Evolutionary conservation across 768 basidiomycete species (phyloP), one percentile per base, ranked within the genome.

Genomic region (Suillus subluteus): DNA sequence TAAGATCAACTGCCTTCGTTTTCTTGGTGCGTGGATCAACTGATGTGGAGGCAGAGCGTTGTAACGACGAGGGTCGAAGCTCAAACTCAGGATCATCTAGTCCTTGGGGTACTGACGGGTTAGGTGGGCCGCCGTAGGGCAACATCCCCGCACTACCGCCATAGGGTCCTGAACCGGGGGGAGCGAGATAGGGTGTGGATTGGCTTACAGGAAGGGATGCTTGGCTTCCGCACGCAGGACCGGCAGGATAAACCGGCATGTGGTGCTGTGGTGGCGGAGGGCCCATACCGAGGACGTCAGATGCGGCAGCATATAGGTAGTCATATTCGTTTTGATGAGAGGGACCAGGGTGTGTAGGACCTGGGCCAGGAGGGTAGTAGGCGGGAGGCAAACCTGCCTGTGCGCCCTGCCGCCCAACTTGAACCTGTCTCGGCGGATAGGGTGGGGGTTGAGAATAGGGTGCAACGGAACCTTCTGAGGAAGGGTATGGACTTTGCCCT

Each of bases 1-100:
- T 87, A 66, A 95, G 81, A 75, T 95, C 94, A 55, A 95, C 87
- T 3, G 94, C 94, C 76, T 94, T 94, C 66, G 86, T 88, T 78
- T 90, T 91, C 63, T 84, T 81, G 6, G 87, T 85, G n/a, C 85
- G 83, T 23, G 83, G 83, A 41, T 80, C 74, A 23, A 89, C 84
- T 3, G 88, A 87, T 30, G 83, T 80, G 6, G 83, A 82, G 18
- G 82, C 86, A 3, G 86, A 83, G 30, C 90, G 87, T 48, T 86
- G 79, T 43, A 91, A 80, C 38, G 71, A 61, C 12, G 82, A 68
- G 3, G 86, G 87, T 32, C 91, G 84, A 65, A 82, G 78, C 66
- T 91, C 88, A 43, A 88, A 81, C 55, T 92, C 88, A 23, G 80
- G 72, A 13, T 81, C 78, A 58, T 81, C 79, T 1, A 78, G 66